phyloP scores from a whole-genome alignment of 108 stramenopile species.

The Conticribra weissflogii region DNA sequence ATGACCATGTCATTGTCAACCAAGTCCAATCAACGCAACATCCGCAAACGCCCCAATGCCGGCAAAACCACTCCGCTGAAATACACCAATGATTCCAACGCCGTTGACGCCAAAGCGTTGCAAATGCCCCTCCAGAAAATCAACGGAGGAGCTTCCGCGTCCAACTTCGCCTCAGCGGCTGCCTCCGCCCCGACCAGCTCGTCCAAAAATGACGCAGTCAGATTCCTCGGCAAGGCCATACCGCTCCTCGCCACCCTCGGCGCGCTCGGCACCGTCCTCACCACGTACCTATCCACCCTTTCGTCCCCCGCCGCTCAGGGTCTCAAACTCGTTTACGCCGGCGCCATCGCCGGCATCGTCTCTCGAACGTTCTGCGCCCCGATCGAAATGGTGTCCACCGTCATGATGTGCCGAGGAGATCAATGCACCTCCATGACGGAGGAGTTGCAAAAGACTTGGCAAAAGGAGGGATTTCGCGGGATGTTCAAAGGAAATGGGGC shows the following conservation, averaged over 20 bases:
- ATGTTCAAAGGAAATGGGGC: conserved; percentile 59
- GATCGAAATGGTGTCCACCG: conserved; percentile 50
- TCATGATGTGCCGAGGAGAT: conserved; percentile 51
- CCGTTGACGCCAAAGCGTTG: conserved; percentile 15
- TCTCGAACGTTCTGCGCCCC: conserved; percentile 46
- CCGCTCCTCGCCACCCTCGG: conserved; percentile 16
- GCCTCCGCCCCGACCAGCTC: not conserved
- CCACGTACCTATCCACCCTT: conserved; percentile 18
- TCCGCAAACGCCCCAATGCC: conserved; percentile 30
- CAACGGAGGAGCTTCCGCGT: conserved; percentile 16
- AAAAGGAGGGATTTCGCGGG: conserved; percentile 44
- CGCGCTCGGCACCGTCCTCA: conserved; percentile 12
- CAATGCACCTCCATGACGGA: conserved; percentile 32
- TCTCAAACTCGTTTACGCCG: conserved; percentile 46
- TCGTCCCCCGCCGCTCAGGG: conserved; percentile 33
- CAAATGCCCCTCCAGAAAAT: conserved; percentile 22
- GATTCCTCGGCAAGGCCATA: conserved; percentile 20
- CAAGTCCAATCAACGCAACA: conserved; percentile 3
- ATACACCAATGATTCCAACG: conserved; percentile 26
- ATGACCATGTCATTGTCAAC: conserved; percentile 27
- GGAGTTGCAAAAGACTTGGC: conserved; percentile 35
- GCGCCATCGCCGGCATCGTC: conserved; percentile 52
- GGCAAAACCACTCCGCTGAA: conserved; percentile 13
- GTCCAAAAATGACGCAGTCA: conserved; percentile 6
- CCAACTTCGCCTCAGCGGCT: too few relatives aligned